A percentile compares a stretch with the other conserved stretches of the same genome.
Evolutionary conservation across 306 rosid genomes (phyloP).

Genomic region (Oxytropis ochrocephala): DNA sequence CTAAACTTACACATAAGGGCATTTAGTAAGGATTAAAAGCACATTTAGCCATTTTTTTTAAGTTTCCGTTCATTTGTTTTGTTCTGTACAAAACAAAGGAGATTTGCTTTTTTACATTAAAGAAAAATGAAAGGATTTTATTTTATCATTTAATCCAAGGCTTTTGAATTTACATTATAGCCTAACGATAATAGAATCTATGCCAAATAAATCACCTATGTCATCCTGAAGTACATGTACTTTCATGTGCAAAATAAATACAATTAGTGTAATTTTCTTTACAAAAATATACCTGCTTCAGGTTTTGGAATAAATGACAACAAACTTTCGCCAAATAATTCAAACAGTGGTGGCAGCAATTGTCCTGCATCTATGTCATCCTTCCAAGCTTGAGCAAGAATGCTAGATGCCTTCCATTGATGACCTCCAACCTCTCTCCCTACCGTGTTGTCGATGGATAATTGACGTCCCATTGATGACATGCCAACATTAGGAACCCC

Average conservation of each 20-base stretch:
- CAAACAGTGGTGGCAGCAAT: conserved; percentile 49
- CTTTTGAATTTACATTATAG: neutral
- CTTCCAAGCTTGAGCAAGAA: conserved; percentile 84
- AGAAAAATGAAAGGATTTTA: neutral
- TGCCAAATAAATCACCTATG: neutral
- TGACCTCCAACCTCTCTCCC: conserved; percentile 48
- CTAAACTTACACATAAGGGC: too few relatives aligned
- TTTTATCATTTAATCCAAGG: neutral
- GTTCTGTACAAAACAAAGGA: neutral
- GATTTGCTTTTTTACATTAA: neutral
- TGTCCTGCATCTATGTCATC: conserved; percentile 72
- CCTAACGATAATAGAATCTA: neutral
- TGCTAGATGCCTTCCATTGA: conserved; percentile 35
- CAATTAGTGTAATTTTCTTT: conserved; percentile 9
- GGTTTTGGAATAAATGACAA: conserved; percentile 59
- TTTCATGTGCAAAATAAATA: conserved; percentile 9
- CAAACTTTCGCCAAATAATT: conserved; percentile 64
- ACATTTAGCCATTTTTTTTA: too few relatives aligned
- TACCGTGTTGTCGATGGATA: conserved; percentile 31
- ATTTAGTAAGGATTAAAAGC: too few relatives aligned
- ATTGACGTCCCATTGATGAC: conserved; percentile 37
- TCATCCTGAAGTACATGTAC: neutral
- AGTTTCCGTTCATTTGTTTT: neutral
- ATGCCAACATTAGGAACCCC: conserved; percentile 33
- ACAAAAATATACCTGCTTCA: conserved; percentile 60